These are phyloP conservation scores for Apiospora koreana DNA, from an alignment of 2,329 filamentous ascomycete genomes.

Conservation along the genomic window DNA sequence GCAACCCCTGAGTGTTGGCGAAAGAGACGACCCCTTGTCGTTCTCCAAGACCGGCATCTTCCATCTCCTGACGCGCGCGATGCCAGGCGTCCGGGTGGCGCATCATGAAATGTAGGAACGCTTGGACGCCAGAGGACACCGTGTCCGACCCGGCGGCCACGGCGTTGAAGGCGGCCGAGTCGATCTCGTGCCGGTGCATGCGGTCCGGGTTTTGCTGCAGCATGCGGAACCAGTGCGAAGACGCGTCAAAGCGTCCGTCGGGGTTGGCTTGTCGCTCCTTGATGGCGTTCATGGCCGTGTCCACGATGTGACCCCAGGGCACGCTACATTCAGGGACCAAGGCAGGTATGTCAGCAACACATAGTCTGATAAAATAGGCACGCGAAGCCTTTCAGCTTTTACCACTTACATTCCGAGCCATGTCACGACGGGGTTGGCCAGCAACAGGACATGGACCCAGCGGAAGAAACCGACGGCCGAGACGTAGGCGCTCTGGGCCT, in stretches of 20 bases:
- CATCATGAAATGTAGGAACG: slow-evolving; percentile 13
- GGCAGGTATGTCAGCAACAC: background rate
- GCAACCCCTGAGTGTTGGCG: slow-evolving; percentile 21
- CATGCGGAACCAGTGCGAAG: slow-evolving; percentile 14
- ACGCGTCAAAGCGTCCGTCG: slow-evolving; percentile 14
- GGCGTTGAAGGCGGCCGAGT: slow-evolving; percentile 11
- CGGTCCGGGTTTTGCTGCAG: slow-evolving; percentile 10
- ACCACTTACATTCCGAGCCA: slow-evolving; percentile 19
- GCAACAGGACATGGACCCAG: slow-evolving; percentile 18
- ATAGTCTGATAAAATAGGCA: no score
- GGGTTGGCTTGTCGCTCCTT: slow-evolving; percentile 12
- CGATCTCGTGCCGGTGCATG: slow-evolving; percentile 9
- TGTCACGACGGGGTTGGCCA: slow-evolving; percentile 22
- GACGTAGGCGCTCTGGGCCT: slow-evolving; percentile 11
- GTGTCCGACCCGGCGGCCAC: slow-evolving; percentile 9
- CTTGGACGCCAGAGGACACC: slow-evolving; percentile 7
- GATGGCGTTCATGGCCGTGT: slow-evolving; percentile 8
- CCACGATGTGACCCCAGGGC: slow-evolving; percentile 14
- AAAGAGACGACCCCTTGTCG: slow-evolving; percentile 14
- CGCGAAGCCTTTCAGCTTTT: no score
- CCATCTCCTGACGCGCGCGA: slow-evolving; percentile 18
- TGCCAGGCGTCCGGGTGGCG: slow-evolving; percentile 14
- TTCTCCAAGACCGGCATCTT: slow-evolving; percentile 13
- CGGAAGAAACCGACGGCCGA: slow-evolving; percentile 14
- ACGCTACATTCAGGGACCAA: slow-evolving; percentile 3